Conservation (phyloP, 176 grass and related monocot genomes). For the Oryza meridionalis region DNA sequence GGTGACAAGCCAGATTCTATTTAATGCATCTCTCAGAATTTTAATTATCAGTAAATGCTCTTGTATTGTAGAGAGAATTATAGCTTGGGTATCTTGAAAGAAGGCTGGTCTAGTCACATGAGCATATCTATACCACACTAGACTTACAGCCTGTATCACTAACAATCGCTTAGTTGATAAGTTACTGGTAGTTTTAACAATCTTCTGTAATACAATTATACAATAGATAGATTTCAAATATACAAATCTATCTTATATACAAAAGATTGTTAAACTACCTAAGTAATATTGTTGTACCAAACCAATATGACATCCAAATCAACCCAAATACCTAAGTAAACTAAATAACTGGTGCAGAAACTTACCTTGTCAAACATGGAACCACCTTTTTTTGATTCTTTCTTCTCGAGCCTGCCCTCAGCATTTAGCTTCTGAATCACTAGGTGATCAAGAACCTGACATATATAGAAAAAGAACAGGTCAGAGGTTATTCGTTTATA, state of each 20-base stretch:
- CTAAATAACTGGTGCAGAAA: conserved; percentile 18
- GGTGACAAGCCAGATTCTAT: background rate
- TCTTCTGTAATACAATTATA: background rate
- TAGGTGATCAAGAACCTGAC: conserved; percentile 98
- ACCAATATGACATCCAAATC: conserved; percentile 15
- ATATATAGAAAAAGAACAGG: background rate
- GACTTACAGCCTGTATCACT: conserved; percentile 6
- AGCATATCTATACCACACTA: background rate
- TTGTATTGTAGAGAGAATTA: background rate
- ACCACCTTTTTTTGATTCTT: conserved; percentile 97
- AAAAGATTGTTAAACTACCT: background rate
- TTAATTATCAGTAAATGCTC: background rate
- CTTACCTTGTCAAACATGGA: conserved; percentile 95
- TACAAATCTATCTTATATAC: background rate
- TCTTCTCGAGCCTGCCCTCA: conserved; percentile 98
- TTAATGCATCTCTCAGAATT: background rate
- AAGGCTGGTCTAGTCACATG: conserved; percentile 3
- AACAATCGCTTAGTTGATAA: background rate
- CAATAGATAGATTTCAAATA: conserved; percentile 16
- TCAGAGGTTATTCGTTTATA: conserved; percentile 3
- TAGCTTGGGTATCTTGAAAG: background rate
- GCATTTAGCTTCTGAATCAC: conserved; percentile 99
- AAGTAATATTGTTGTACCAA: background rate
- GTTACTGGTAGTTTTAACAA: conserved; percentile 7
- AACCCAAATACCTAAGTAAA: conserved; percentile 14